Percentiles rank a stretch among this genome's conserved stretches.
Conservation (phyloP, 73 alveolate genomes). For the Durusdinium trenchii region DNA sequence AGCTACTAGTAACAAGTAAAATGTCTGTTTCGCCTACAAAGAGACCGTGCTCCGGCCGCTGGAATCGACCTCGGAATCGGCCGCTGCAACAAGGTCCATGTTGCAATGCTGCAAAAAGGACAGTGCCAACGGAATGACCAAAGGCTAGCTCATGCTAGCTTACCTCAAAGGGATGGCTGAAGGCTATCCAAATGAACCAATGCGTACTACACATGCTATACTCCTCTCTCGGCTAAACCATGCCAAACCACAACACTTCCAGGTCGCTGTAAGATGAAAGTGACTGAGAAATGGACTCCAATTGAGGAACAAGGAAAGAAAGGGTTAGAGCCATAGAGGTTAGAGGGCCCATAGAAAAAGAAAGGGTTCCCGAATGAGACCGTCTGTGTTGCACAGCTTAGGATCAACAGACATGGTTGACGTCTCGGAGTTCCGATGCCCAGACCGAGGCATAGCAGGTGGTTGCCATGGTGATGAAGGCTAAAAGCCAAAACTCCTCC, state of each 20-base stretch:
- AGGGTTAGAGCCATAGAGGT: background rate
- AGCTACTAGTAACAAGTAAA: no score
- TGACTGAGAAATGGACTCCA: background rate
- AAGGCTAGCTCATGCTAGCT: background rate
- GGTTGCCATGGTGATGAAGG: slow-evolving; percentile 22
- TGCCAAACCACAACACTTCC: background rate
- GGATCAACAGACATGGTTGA: background rate
- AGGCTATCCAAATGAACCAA: background rate
- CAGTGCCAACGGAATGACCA: background rate
- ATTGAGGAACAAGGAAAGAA: background rate
- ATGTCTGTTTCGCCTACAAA: no score
- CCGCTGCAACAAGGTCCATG: no score
- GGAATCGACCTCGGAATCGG: background rate
- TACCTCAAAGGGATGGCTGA: background rate
- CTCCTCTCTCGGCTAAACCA: background rate
- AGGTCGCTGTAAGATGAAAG: background rate
- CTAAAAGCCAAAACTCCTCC: slow-evolving; percentile 4
- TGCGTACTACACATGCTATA: background rate
- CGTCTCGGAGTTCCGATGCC: background rate
- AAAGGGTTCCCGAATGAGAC: background rate
- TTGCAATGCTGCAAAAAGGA: background rate
- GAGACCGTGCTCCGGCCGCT: slow-evolving; percentile 15
- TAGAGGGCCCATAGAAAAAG: background rate
- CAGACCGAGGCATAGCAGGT: slow-evolving; percentile 29
- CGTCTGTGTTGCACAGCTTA: background rate